Base-by-base conservation (phyloP, 2,329 filamentous ascomycete species). In the Furcasterigmium furcatum region DNA sequence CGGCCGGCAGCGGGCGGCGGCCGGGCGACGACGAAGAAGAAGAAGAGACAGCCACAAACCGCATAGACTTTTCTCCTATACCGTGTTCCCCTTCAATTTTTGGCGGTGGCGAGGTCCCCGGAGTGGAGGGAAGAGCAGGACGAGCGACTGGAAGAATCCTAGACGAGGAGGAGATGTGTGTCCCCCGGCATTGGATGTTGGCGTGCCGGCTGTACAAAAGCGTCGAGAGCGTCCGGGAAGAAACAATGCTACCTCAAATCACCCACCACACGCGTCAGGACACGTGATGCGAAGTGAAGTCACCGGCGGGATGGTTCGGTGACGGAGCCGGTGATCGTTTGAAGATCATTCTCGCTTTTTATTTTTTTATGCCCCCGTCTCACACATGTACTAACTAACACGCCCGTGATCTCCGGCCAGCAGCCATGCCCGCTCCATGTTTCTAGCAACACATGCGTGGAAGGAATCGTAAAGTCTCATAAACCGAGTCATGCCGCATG, bases 401-500 rank as follows among this genome's bases (percentile, higher is more conserved):
- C n/a, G n/a, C n/a, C n/a, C n/a, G n/a, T n/a, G n/a, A n/a, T n/a
- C n/a, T n/a, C n/a, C n/a, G n/a, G n/a, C n/a, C n/a, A n/a, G n/a
- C n/a, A n/a, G 24, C 24, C 24, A 27, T 27, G 24, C 34, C 34
- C 34, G 34, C 34, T 18, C 18, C 34, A 36, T 27, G n/a, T 27
- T 14, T 18, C n/a, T 36, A 36, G 34, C 34, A 36, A 18, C 34
- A 36, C 34, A 36, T 36, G 34, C 34, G 34, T 18, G 19, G 34
- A 19, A 36, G 18, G 16, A 16, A 36, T 36, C 34, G 19, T 36
- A 36, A n/a, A 30, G 27, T 42, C 40, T 42, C 40, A 22, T 42
- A 42, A 42, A 30, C 40, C 27, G 40, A 42, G 40, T 30, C 40
- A 42, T 42, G 40, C 40, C 40, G 25, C 38, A 40, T 40, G 21